Base-by-base conservation (phyloP, 2,329 filamentous ascomycete species). In the Colletotrichum musicola region DNA sequence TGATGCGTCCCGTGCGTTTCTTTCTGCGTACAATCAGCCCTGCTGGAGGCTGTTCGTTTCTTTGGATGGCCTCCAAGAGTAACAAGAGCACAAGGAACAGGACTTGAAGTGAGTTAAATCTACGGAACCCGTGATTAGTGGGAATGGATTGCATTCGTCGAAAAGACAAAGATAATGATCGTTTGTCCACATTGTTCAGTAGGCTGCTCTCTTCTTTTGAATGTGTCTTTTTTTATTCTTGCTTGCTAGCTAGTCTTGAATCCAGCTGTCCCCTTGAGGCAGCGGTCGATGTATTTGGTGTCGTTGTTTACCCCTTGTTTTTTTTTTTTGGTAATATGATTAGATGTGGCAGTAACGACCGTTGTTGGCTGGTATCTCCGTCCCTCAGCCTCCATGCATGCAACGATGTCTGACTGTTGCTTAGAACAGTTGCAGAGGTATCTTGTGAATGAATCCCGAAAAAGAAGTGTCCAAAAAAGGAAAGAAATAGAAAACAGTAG, bases 171-270 rank as follows among this genome's bases (percentile, higher is more conserved):
- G 30, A 25, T 25, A 9, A 35, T 7, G 7, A 10, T 9, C 30
- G 10, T 4, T 35, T 35, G 9, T 10, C 2, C 7, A 35, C 30
- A 35, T 35, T 35, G 7, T 35, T 35, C 30, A 35, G 7, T 7
- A 35, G 10, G 30, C 30, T 10, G 30, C 30, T 10, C 30, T 35
- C 30, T 2, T 35, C 30, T 35, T 35, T 35, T 35, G 10, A 25
- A 51, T 10, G 16, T 54, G 14, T 35, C 54, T 62, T 51, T 61
- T 60, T 51, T 61, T 54, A 44, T 54, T 46, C 22, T 54, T 54
- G 38, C 59, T 62, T 62, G 49, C 59, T 54, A 54, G 59, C 59
- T 62, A 62, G 40, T 62, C 49, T 62, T 25, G 59, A 62, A 54
- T 22, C 9, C 50, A 13, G 14, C 50, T 30, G 49, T 16, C 25